Evolutionary conservation across 441 rosid genomes (phyloP), one percentile per base, ranked within the genome.

Genomic region (Erodium chrysanthum): DNA sequence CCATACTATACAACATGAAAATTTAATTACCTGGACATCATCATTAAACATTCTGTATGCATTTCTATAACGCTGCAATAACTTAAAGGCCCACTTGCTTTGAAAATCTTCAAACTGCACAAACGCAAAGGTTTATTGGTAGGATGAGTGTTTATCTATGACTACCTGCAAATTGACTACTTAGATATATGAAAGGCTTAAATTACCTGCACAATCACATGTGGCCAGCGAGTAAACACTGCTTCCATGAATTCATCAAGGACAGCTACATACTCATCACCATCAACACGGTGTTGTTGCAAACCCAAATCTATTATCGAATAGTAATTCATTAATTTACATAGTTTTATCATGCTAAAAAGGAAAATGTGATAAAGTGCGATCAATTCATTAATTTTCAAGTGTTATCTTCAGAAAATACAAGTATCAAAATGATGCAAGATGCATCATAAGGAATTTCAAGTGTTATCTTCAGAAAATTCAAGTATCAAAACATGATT

Each of bases 1-100:
- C n/a, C n/a, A n/a, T n/a, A n/a, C n/a, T n/a, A n/a, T n/a, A n/a
- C n/a, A n/a, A n/a, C n/a, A n/a, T n/a, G 31, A 15, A 59, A 59
- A 23, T 1, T 4, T 22, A 10, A 74, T 73, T 80, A 91, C 99
- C 99, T 94, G 99, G 80, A 94, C 99, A 83, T 94, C 99, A 84
- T 94, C 99, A 27, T 94, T 94, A 73, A 94, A 94, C 99, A 94
- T 94, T 76, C 96, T 85, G 71, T 89, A 85, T 21, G 78, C 73
- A 77, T 76, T 77, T 81, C 99, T 86, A 68, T 89, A 94, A 42
- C 94, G 84, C 86, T 89, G 97, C 86, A 94, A 79, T 74, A 94
- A 78, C 84, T 94, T 91, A 82, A 94, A 89, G 48, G 99, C 99
- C 99, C 99, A 94, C 83, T 94, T 94, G 91, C 99, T 94, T 82